phyloP scores from a whole-genome alignment of 805 yeast species.

The Candida coleopterorum region DNA sequence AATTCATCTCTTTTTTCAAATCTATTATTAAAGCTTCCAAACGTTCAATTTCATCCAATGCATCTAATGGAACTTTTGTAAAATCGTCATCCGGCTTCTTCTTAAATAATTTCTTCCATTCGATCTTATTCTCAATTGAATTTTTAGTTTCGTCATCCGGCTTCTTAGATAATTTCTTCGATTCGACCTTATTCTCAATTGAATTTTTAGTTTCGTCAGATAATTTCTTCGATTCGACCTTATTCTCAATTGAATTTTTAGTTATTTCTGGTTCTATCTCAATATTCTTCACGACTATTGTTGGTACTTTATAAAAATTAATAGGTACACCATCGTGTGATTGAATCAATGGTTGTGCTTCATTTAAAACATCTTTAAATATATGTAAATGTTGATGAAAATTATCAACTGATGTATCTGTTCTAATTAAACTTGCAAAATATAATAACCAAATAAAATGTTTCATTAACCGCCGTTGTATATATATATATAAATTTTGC shows the following conservation, averaged over 20 bases:
- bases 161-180: no score
- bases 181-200: no score
- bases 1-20: conserved; percentile 5
- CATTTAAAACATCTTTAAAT: conserved; percentile 1
- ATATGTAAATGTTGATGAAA: conserved; percentile 1
- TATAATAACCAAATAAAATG: neutral
- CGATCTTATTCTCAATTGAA: neutral
- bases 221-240: neutral
- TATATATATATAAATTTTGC: no score
- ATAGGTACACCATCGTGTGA: conserved; percentile 5
- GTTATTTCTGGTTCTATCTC: neutral
- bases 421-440: neutral
- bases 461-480: neutral
- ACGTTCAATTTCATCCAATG: conserved; percentile 6
- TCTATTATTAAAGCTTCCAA: conserved; percentile 4
- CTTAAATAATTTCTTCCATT: neutral
- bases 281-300: neutral
- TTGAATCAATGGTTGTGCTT: conserved; percentile 5
- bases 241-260: neutral
- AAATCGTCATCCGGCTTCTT: neutral
- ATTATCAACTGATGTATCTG: neutral
- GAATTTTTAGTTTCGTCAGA: neutral
- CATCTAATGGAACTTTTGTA: neutral
- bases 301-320: conserved; percentile 6
- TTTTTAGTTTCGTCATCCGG: no score